phyloP scores from a whole-genome alignment of 148 eudicot genomes.

The Chenopodium formosanum region DNA sequence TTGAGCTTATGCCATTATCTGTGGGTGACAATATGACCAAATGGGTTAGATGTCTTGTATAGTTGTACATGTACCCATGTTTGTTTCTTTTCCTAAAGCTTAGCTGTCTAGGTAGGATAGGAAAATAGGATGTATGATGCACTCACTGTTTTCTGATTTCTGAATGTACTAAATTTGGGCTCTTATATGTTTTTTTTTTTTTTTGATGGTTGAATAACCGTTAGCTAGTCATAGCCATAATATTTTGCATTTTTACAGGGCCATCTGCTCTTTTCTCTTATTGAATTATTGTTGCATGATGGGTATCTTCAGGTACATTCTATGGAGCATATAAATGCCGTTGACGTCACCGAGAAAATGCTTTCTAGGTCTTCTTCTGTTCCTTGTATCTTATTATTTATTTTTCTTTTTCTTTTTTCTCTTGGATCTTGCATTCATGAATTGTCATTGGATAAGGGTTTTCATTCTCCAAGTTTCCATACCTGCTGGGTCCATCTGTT shows the following conservation, averaged over 20 bases:
- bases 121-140: background rate
- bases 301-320: constrained; percentile 73
- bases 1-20: background rate
- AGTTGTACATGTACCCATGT: background rate
- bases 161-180: constrained; percentile 1
- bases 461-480: background rate
- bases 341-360: constrained; percentile 62
- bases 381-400: background rate
- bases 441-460: background rate
- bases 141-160: background rate
- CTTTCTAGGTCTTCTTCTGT: constrained; percentile 61
- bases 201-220: background rate
- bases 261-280: background rate
- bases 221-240: background rate
- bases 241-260: background rate
- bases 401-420: background rate
- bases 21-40: background rate
- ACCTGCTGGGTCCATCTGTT: background rate
- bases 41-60: background rate
- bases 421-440: background rate
- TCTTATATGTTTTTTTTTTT: background rate
- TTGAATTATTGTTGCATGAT: constrained; percentile 9
- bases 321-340: constrained; percentile 73
- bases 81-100: background rate
- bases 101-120: background rate